Evolutionary conservation across 1,284 basidiomycete genomes (phyloP).

Genomic region (Ceratobasidium sp.): DNA sequence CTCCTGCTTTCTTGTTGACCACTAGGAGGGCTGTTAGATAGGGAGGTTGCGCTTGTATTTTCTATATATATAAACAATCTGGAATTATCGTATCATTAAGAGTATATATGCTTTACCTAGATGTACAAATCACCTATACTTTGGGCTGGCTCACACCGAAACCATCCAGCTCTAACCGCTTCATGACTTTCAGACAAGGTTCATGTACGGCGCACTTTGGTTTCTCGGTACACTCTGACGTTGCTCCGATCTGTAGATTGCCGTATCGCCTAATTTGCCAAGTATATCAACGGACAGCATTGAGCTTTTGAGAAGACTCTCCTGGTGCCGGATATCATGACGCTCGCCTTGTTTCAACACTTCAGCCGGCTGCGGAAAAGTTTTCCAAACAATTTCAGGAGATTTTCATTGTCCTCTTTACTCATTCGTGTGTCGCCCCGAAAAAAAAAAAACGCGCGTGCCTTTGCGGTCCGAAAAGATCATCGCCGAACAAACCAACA

Average conservation of each 20-base stretch:
- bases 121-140: conserved; percentile 66
- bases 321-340: conserved; percentile 71
- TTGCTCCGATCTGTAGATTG: conserved; percentile 73
- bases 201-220: conserved; percentile 85
- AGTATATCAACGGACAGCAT: no score
- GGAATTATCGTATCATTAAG: neutral
- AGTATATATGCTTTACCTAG: no score
- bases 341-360: conserved; percentile 75
- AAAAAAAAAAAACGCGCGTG: conserved; percentile 79
- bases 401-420: conserved; percentile 78
- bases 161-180: conserved; percentile 79
- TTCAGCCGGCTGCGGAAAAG: conserved; percentile 77
- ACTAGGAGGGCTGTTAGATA: conserved; percentile 79
- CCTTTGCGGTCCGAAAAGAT: conserved; percentile 77
- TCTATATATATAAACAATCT: conserved; percentile 85
- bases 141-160: conserved; percentile 73
- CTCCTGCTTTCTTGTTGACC: conserved; percentile 75
- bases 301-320: no score
- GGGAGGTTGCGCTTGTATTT: conserved; percentile 79
- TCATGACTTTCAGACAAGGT: conserved; percentile 76
- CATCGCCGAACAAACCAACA: neutral
- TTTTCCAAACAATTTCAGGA: conserved; percentile 83
- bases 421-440: conserved; percentile 85
- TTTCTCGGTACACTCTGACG: conserved; percentile 92
- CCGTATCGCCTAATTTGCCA: neutral